Evolutionary conservation across 176 grass and related monocot species (phyloP).

Genomic region (Phyllostachys edulis): DNA sequence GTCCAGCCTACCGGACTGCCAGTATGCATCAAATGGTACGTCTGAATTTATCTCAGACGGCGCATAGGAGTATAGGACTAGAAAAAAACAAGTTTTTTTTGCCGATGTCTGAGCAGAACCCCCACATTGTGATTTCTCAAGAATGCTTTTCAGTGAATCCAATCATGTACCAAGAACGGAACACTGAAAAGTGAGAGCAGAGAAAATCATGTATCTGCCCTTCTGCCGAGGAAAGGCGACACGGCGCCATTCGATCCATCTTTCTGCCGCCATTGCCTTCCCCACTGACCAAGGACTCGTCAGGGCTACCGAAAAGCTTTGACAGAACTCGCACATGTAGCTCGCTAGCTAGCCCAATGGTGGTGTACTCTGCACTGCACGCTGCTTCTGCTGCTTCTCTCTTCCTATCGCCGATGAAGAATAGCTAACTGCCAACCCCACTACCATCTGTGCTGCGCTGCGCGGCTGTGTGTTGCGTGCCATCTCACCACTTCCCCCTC

Average conservation of each 20-base stretch:
- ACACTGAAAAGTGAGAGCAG: background rate
- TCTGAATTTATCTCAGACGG: background rate
- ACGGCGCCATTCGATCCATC: background rate
- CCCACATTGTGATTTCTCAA: background rate
- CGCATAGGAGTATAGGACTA: background rate
- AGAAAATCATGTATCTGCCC: background rate
- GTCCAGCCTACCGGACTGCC: background rate
- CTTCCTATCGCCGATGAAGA: constrained; percentile 49
- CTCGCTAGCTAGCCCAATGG: background rate
- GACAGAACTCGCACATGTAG: background rate
- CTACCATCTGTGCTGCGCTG: constrained; percentile 23
- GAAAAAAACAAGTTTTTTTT: background rate
- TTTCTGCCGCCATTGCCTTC: background rate
- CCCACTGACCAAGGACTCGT: background rate
- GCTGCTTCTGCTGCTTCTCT: background rate
- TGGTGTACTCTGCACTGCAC: constrained; percentile 12
- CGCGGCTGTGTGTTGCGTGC: background rate
- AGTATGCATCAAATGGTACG: background rate
- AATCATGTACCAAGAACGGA: constrained; percentile 16
- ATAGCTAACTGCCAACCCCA: constrained; percentile 62
- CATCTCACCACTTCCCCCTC: background rate
- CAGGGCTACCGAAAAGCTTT: background rate
- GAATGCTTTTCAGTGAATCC: background rate
- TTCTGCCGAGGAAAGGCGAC: background rate
- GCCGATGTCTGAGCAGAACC: background rate